Base-by-base conservation (phyloP, 1,139 yeast species). In the Blastobotrys malaysiensis region DNA sequence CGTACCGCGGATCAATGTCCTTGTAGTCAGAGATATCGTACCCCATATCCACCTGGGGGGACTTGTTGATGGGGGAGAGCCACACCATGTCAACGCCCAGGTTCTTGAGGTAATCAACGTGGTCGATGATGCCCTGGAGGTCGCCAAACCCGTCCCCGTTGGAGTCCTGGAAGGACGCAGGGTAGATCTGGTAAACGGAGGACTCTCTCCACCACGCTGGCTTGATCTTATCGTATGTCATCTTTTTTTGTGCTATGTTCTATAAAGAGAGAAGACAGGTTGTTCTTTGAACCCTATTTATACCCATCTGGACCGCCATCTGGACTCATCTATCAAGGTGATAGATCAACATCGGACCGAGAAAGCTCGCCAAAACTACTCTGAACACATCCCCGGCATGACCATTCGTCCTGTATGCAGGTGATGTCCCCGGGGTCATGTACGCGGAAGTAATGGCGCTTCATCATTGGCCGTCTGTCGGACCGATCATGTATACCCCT, bases 41-140 rank as follows among this genome's bases (percentile, higher is more conserved):
- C 1, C 86, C 86, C 85, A 81, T 81, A 62, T 81, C 86, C 48
- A 77, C 79, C 62, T 78, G 81, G 3, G 86, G 86, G 1, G 83
- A 78, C 58, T 78, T 81, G 67, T 74, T 80, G 73, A 78, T 77
- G 43, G 86, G 86, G 26, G 79, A 77, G 56, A 81, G 68, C 86
- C 86, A 81, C 45, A 81, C 69, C 36, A 79, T 73, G 57, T 79
- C 83, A 19, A 73, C 73, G 1, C 85, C 85, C 48, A 81, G 71
- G 19, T 69, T 68, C 63, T 78, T 75, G 63, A 81, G 66, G 64
- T 81, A 79, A 67, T 79, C 83, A 56, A 81, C 72, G 36, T 77
- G 75, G 39, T 78, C 72, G 56, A 77, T 72, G 50, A 81, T 77
- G 19, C 86, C 86, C 7, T 73, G 76, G 53, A 81, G 66, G 66